Conservation (phyloP, 2,329 filamentous ascomycete species). For the Verticillium tricorpus region DNA sequence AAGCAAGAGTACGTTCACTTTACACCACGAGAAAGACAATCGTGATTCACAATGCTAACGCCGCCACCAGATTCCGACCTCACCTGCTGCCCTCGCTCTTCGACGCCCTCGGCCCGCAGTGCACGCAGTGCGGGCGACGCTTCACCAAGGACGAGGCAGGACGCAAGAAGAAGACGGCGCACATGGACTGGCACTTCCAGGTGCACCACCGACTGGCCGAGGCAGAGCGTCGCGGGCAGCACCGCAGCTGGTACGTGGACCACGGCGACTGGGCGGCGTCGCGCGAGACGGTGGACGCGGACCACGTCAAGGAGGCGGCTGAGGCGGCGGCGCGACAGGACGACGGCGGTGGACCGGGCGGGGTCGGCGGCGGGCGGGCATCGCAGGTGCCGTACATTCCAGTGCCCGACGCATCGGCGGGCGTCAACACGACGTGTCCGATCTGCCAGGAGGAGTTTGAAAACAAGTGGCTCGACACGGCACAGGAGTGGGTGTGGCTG, state of each 20-base stretch:
- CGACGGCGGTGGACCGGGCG: not conserved
- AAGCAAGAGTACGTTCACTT: constrained; percentile 59
- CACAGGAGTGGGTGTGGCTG: constrained; percentile 95
- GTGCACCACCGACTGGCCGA: constrained; percentile 87
- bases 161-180: constrained; percentile 78
- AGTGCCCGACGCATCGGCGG: constrained; percentile 72
- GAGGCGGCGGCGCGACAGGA: constrained; percentile 14
- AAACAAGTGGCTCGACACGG: constrained; percentile 85
- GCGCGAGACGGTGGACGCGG: constrained; percentile 70
- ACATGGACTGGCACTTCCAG: constrained; percentile 98
- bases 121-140: constrained; percentile 84
- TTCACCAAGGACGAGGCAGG: constrained; percentile 76
- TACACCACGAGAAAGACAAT: not conserved
- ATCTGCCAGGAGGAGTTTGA: constrained; percentile 96
- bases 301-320: constrained; percentile 34
- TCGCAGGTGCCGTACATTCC: constrained; percentile 65
- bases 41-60: not conserved
- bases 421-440: constrained; percentile 76
- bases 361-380: not conserved
- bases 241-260: constrained; percentile 92
- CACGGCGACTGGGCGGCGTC: constrained; percentile 79
- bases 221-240: constrained; percentile 78
- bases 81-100: constrained; percentile 72
- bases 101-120: constrained; percentile 78
- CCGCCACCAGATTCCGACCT: constrained; percentile 58